phyloP scores from a whole-genome alignment of 495 filamentous ascomycete species.

The Trichoderma erinaceum region DNA sequence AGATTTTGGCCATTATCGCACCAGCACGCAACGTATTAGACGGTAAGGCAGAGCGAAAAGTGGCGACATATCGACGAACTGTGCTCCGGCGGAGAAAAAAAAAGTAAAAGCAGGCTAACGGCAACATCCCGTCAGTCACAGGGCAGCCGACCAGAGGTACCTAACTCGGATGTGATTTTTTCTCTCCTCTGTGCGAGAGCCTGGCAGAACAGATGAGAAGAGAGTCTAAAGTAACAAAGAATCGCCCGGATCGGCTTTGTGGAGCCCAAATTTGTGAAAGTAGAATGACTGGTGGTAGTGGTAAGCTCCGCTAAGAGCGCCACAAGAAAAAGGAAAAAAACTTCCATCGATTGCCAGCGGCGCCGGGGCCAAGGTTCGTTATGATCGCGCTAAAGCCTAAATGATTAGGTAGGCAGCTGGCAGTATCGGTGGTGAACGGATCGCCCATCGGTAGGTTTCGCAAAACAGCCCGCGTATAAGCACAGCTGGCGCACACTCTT shows the following conservation, averaged over 20 bases:
- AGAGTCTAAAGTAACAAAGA: neutral
- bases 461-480: neutral
- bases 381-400: neutral
- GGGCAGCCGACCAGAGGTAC: neutral
- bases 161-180: neutral
- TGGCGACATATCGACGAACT: too few species aligned
- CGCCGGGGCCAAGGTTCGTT: neutral
- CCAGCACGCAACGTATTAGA: too few species aligned
- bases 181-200: neutral
- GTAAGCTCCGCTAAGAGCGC: neutral
- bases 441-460: neutral
- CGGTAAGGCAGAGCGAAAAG: too few species aligned
- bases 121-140: neutral
- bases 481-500: too few species aligned
- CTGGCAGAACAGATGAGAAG: neutral
- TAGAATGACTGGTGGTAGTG: neutral
- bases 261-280: neutral
- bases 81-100: too few species aligned
- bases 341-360: neutral
- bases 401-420: neutral
- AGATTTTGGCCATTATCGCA: too few species aligned
- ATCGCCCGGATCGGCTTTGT: neutral
- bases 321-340: conserved; percentile 3
- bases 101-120: neutral
- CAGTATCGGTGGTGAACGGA: neutral